Evolutionary conservation across 306 rosid genomes (phyloP), one percentile per base, ranked within the genome.

Genomic region (Prunus mongolica): DNA sequence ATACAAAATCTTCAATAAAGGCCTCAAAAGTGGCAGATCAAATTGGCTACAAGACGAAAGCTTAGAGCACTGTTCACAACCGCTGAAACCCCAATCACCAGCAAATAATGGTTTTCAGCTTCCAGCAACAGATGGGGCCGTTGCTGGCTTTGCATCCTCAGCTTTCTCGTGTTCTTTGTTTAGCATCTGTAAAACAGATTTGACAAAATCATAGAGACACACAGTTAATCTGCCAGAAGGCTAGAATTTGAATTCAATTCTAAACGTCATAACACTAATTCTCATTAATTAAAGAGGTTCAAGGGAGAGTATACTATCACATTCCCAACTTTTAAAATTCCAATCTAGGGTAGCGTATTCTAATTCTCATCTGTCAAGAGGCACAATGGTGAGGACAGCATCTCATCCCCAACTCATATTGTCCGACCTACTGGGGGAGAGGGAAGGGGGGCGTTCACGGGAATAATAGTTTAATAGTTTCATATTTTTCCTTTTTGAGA

Each of bases 121-220:
- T 57, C 82, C 84, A 38, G 75, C 65, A 8, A 62, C 74, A 2
- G 86, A 57, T 8, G 85, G 84, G 45, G 55, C 76, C 0, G 78
- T 38, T 46, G 88, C 63, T 11, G 88, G 85, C 70, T 85, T 87
- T 20, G 85, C 82, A 56, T 89, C 91, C 80, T 87, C 89, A 12
- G 88, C 91, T 66, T 89, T 85, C 78, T 87, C 93, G 12, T 87
- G 84, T 67, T 89, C 89, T 73, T 89, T 85, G 80, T 89, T 84
- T 67, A 87, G 76, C 83, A 85, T 85, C 93, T 89, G 84, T 16
- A 78, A 69, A 66, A 6, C 24, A 24, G 72, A 75, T 4, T 4
- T n/a, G 7, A 2, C 3, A 24, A 72, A 72, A 72, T 19, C 67
- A 72, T 20, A 41, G 18, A 41, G 7, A 57, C 7, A 7, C 14